phyloP scores from a whole-genome alignment of 345 rosid genomes.

The Corchorus olitorius region DNA sequence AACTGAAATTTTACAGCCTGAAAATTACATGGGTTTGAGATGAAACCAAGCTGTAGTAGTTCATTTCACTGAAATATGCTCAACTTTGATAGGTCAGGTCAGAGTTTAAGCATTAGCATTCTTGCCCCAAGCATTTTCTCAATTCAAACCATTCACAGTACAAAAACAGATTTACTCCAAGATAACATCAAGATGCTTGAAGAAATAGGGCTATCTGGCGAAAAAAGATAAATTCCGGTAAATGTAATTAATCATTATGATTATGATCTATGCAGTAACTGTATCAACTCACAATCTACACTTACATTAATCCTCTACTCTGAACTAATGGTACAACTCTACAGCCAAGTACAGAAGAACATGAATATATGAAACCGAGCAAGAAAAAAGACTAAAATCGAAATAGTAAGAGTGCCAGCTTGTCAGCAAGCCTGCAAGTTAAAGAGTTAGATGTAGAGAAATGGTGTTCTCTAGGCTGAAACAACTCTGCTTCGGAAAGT shows the following conservation, averaged over 20 bases:
- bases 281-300: constrained; percentile 14
- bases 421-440: constrained; percentile 4
- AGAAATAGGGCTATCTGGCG: not conserved
- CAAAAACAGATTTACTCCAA: not conserved
- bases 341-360: constrained; percentile 8
- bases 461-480: too few relatives aligned
- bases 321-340: constrained; percentile 22
- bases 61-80: not conserved
- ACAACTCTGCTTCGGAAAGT: too few relatives aligned
- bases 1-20: not conserved
- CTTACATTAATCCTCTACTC: constrained; percentile 19
- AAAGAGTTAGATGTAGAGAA: not conserved
- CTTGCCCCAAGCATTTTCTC: not conserved
- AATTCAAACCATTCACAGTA: too few relatives aligned
- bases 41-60: not conserved
- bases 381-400: not conserved
- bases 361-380: constrained; percentile 10
- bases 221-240: not conserved
- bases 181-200: not conserved
- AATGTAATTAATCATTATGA: not conserved
- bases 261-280: constrained; percentile 14
- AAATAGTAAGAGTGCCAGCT: not conserved
- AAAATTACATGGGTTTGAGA: not conserved
- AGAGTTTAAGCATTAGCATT: not conserved
- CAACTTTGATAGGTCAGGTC: not conserved